These are phyloP conservation scores for Paraleonurus japonicus DNA, from an alignment of 257 asterid species.

Conservation along the genomic window DNA sequence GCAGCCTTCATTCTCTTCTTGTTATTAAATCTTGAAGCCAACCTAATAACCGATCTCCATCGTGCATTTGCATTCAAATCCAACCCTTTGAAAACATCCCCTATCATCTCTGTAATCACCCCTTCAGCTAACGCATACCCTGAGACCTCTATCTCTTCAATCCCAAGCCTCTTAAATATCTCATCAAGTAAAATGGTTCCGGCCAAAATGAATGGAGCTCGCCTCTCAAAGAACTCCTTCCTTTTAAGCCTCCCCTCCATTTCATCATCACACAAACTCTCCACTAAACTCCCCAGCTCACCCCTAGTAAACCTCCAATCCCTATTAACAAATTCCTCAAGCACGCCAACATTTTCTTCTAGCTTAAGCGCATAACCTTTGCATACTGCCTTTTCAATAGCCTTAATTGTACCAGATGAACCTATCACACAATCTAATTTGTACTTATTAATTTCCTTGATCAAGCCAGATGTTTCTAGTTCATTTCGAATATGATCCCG, in stretches of 20 bases:
- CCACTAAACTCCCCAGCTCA: conserved; percentile 56
- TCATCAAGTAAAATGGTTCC: conserved; percentile 68
- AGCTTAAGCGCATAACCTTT: conserved; percentile 42
- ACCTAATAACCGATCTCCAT: conserved; percentile 64
- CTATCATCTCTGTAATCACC: conserved; percentile 64
- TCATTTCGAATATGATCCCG: conserved; percentile 47
- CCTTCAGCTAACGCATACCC: conserved; percentile 80
- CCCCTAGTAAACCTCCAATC: conserved; percentile 64
- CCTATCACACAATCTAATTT: conserved; percentile 57
- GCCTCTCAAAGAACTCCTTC: conserved; percentile 45
- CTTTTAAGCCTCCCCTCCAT: conserved; percentile 41
- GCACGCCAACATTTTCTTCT: conserved; percentile 35
- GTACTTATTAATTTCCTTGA: conserved; percentile 43
- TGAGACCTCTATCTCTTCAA: conserved; percentile 70
- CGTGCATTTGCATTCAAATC: conserved; percentile 62
- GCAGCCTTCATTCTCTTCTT: conserved; percentile 69
- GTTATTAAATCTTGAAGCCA: conserved; percentile 53
- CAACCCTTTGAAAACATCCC: conserved; percentile 38
- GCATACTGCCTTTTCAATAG: conserved; percentile 62
- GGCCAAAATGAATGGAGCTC: conserved; percentile 61
- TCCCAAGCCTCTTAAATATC: conserved; percentile 51
- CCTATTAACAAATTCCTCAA: conserved; percentile 44
- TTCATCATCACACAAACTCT: conserved; percentile 47
- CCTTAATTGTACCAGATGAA: conserved; percentile 74
- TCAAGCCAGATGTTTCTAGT: conserved; percentile 42